These are phyloP conservation scores for Hapsidospora chrysogenum DNA, from an alignment of 495 filamentous ascomycete genomes.

Conservation along the genomic window DNA sequence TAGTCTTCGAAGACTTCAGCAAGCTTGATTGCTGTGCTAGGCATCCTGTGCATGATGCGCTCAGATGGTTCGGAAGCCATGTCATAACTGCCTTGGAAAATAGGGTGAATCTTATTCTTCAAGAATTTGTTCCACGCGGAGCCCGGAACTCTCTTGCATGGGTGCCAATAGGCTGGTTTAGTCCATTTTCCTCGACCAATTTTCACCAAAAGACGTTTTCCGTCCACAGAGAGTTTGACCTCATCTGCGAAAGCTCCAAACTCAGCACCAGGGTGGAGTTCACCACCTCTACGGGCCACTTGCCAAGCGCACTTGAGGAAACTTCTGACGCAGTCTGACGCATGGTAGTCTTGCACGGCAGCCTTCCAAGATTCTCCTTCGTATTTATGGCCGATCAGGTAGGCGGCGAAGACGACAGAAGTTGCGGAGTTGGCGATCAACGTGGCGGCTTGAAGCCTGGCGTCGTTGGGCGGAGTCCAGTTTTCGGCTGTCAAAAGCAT, in stretches of 20 bases:
- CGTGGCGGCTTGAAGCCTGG: neutral
- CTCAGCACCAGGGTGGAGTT: neutral
- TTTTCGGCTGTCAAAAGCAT: neutral
- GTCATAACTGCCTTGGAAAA: neutral
- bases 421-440: neutral
- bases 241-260: neutral
- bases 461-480: neutral
- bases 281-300: neutral
- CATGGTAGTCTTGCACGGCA: neutral
- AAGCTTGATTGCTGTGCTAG: neutral
- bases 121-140: neutral
- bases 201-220: neutral
- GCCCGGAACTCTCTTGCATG: neutral
- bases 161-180: neutral
- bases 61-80: neutral
- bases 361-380: neutral
- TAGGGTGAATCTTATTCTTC: neutral
- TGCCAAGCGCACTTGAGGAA: neutral
- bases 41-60: neutral
- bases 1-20: neutral
- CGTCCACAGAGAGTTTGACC: neutral
- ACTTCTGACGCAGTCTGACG: neutral
- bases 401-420: neutral
- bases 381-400: neutral
- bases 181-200: neutral